phyloP scores from a whole-genome alignment of 73 alveolate genomes.

The Halteria grandinella region DNA sequence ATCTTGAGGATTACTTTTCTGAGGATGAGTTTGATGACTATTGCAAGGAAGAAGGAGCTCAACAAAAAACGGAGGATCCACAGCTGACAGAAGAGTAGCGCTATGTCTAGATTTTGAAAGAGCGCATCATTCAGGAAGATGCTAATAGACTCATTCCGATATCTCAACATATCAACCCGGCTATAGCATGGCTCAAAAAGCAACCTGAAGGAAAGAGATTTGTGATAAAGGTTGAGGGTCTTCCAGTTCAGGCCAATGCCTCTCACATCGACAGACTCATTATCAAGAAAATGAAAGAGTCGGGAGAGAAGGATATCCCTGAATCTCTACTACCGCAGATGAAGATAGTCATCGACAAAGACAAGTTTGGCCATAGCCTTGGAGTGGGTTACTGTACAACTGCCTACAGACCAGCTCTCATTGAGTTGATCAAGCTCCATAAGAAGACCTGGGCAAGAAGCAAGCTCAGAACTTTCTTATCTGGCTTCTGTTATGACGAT shows the following conservation, averaged over 20 bases:
- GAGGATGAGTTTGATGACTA: background rate
- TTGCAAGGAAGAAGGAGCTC: constrained; percentile 17
- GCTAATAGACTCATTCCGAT: too few species aligned
- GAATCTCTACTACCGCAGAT: background rate
- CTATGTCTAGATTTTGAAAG: background rate
- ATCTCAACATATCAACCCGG: background rate
- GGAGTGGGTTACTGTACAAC: constrained; percentile 7
- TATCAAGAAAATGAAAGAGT: background rate
- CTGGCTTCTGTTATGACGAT: constrained; percentile 7
- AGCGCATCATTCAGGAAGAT: too few species aligned
- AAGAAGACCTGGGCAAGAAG: background rate
- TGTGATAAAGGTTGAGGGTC: background rate
- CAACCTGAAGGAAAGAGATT: background rate
- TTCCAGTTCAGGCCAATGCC: background rate
- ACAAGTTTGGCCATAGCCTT: too few species aligned
- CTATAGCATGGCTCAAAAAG: background rate
- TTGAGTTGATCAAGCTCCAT: background rate
- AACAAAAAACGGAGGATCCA: background rate
- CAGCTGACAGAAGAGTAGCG: background rate
- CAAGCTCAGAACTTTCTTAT: constrained; percentile 2
- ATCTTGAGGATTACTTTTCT: background rate
- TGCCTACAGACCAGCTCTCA: background rate
- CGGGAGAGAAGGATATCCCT: background rate
- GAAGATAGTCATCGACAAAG: background rate
- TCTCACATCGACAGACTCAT: background rate